Percentiles rank a stretch among this genome's conserved stretches.
These are phyloP conservation scores for Apiospora pterosperma DNA, from an alignment of 2,329 filamentous ascomycete genomes.

Conservation along the genomic window DNA sequence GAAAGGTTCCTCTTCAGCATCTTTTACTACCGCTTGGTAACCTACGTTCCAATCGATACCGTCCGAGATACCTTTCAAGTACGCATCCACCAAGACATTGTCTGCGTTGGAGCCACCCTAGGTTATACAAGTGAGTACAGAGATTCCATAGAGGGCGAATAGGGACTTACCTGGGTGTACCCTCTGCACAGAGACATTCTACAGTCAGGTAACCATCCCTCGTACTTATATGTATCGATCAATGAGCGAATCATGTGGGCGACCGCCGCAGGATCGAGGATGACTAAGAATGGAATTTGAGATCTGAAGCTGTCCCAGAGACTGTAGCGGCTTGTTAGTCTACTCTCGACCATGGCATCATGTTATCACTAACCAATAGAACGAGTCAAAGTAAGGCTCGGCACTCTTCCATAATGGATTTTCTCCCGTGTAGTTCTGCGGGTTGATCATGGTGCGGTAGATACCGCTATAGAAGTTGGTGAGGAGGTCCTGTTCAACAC, in stretches of 20 bases:
- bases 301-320: slow-evolving; percentile 72
- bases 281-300: slow-evolving; percentile 65
- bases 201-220: slow-evolving; percentile 72
- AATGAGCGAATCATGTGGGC: slow-evolving; percentile 66
- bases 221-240: slow-evolving; percentile 66
- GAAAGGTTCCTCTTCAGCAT: slow-evolving; percentile 66
- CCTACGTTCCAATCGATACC: slow-evolving; percentile 65
- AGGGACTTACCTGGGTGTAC: slow-evolving; percentile 52
- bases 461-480: slow-evolving; percentile 68
- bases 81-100: slow-evolving; percentile 64
- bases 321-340: slow-evolving; percentile 18
- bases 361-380: slow-evolving; percentile 57
- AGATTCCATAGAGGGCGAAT: neutral
- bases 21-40: slow-evolving; percentile 68
- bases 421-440: slow-evolving; percentile 72
- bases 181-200: slow-evolving; percentile 75
- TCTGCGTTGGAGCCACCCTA: slow-evolving; percentile 73
- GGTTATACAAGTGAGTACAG: slow-evolving; percentile 1
- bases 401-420: slow-evolving; percentile 64
- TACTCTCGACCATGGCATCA: neutral
- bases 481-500: slow-evolving; percentile 51
- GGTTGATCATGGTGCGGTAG: slow-evolving; percentile 70
- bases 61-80: slow-evolving; percentile 58
- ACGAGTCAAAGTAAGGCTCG: slow-evolving; percentile 73
- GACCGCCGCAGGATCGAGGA: slow-evolving; percentile 62